These are phyloP conservation scores for Calonectria multiphialidica DNA, from an alignment of 2,329 filamentous ascomycete genomes.

Conservation along the genomic window DNA sequence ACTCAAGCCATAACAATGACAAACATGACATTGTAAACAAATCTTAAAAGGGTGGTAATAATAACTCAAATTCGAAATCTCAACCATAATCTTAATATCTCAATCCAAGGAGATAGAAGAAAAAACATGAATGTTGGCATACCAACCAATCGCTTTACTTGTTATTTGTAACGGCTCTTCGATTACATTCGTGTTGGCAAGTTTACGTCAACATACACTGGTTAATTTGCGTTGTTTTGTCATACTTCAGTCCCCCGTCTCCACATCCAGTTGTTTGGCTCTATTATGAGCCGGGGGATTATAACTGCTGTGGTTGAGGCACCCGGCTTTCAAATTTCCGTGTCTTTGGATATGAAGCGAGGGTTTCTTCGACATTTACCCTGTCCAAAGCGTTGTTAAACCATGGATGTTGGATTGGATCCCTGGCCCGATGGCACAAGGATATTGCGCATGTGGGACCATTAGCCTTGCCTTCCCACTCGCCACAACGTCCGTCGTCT, in stretches of 20 bases:
- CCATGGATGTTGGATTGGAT: neutral
- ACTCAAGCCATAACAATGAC: neutral
- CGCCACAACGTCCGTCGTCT: conserved; percentile 23
- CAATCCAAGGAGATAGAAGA: no score
- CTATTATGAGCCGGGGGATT: neutral
- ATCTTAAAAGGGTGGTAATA: neutral
- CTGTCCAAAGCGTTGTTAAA: neutral
- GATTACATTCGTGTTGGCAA: no score
- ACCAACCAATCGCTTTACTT: neutral
- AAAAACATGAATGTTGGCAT: no score
- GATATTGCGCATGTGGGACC: neutral
- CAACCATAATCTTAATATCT: neutral
- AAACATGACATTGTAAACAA: neutral
- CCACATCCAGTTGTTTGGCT: no score
- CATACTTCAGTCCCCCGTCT: neutral
- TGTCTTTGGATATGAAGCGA: neutral
- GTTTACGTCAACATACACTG: neutral
- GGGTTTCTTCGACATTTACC: neutral
- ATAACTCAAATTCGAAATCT: neutral
- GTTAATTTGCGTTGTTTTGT: neutral
- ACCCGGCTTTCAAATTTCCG: neutral
- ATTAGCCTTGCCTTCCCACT: conserved; percentile 6
- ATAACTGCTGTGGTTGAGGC: neutral
- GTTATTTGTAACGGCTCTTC: neutral
- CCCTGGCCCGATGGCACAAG: neutral